A percentile compares a stretch with the other conserved stretches of the same genome.
Conservation (phyloP, 2,329 filamentous ascomycete genomes). For the Xylariales sp. region DNA sequence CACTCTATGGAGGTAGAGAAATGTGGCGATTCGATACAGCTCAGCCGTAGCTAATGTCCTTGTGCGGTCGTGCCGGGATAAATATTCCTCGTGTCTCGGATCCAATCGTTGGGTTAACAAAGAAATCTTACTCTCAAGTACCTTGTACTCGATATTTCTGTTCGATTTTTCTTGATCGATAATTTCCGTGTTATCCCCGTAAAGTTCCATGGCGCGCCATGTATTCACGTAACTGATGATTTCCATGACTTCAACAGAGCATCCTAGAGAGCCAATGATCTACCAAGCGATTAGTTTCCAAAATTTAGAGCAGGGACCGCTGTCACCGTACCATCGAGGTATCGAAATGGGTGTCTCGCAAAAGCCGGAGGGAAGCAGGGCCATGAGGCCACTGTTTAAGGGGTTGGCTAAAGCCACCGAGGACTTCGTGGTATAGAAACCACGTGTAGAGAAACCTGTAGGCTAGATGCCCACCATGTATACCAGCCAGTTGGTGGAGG, state of each 20-base stretch:
- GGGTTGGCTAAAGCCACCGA: conserved; percentile 58
- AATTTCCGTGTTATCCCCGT: conserved; percentile 43
- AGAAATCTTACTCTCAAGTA: conserved; percentile 44
- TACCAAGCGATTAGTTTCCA: conserved; percentile 38
- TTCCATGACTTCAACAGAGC: conserved; percentile 59
- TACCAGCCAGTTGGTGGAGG: conserved; percentile 45
- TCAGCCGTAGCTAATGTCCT: conserved; percentile 58
- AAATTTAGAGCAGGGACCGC: not conserved
- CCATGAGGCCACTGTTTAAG: conserved; percentile 43
- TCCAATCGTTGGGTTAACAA: conserved; percentile 47
- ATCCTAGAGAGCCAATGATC: conserved; percentile 61
- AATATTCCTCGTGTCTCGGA: conserved; percentile 45
- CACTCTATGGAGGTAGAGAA: conserved; percentile 55
- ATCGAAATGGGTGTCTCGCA: conserved; percentile 48
- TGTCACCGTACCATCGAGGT: conserved; percentile 47
- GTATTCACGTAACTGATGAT: conserved; percentile 57
- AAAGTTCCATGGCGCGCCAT: conserved; percentile 49
- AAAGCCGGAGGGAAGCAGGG: conserved; percentile 46
- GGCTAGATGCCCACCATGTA: conserved; percentile 46
- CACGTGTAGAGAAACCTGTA: conserved; percentile 58
- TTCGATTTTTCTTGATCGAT: conserved; percentile 45
- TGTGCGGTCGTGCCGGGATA: conserved; percentile 46
- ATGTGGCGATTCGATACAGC: conserved; percentile 61
- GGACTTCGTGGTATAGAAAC: conserved; percentile 61
- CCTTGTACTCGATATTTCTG: conserved; percentile 47